Evolutionary conservation across 2,329 filamentous ascomycete species (phyloP), one percentile per base, ranked within the genome.

Genomic region (Neonectria magnoliae): DNA sequence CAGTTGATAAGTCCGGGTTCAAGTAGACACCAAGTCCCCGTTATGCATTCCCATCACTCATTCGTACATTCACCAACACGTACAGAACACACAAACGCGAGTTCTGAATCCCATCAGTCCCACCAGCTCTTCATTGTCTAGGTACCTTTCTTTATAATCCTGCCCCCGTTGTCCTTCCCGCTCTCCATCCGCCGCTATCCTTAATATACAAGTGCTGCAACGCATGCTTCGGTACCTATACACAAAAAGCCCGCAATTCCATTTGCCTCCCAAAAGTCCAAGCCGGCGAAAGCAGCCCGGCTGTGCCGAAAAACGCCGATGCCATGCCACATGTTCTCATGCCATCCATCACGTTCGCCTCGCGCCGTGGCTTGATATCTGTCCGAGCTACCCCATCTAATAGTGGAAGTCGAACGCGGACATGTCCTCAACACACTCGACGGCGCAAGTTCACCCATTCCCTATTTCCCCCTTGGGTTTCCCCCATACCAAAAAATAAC

Each of bases 291-390:
- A 45, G 54, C 62, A 56, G 29, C 64, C 71, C 69, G 57, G 54
- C 62, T 56, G 64, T 68, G 60, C 68, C 71, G 52, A 59, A 72
- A 67, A 75, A 75, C 77, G 77, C 77, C 77, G 64, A 71, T 75
- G 74, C 77, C 76, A 79, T 79, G 76, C 76, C 76, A 66, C 74
- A 74, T 76, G 69, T 69, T 70, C 60, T 72, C 69, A 65, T 76
- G 66, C 65, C 69, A 66, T 64, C 66, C 47, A 68, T 58, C 66
- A 66, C 38, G 33, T 38, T 22, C 41, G 56, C 54, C 53, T 68
- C 68, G 64, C 71, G 60, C 65, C 67, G 45, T 50, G 60, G 36
- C 63, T 41, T 16, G 41, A 45, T 64, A 14, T 48, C 44, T 29
- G 18, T 51, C 53, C 18, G 36, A 53, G 56, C 52, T 20, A 29